These are phyloP conservation scores for Debaryomyces udenii DNA, from an alignment of 1,139 yeast genomes.

Conservation along the genomic window DNA sequence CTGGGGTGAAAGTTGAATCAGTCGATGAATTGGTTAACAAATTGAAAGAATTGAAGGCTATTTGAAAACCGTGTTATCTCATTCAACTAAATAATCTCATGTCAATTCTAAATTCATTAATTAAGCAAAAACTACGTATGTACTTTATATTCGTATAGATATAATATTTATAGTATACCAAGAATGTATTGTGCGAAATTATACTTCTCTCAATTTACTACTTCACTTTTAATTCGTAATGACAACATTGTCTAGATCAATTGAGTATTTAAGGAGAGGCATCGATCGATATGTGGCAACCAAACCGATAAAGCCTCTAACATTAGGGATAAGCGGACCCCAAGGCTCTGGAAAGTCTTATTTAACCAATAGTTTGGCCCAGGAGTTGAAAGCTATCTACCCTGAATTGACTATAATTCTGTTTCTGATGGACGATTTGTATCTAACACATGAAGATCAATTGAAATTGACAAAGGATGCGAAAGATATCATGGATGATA, in stretches of 20 bases:
- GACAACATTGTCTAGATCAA: constrained; percentile 23
- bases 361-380: constrained; percentile 51
- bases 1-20: constrained; percentile 76
- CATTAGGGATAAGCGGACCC: constrained; percentile 81
- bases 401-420: constrained; percentile 51
- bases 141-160: background rate
- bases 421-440: constrained; percentile 86
- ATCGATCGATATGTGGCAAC: constrained; percentile 23
- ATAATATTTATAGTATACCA: background rate
- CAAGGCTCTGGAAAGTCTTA: constrained; percentile 94
- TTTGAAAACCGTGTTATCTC: too few species aligned
- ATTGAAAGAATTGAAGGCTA: constrained; percentile 70
- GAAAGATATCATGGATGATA: constrained; percentile 30
- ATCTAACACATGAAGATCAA: constrained; percentile 69
- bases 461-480: constrained; percentile 39
- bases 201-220: background rate
- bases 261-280: constrained; percentile 23
- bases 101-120: background rate
- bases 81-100: background rate
- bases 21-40: constrained; percentile 84
- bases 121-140: background rate
- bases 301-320: constrained; percentile 41
- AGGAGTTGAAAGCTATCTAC: constrained; percentile 34
- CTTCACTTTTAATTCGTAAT: constrained; percentile 8
- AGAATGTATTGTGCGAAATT: background rate